Evolutionary conservation across 73 alveolate species (phyloP), one percentile per base, ranked within the genome.

Genomic region (Stentor coeruleus): DNA sequence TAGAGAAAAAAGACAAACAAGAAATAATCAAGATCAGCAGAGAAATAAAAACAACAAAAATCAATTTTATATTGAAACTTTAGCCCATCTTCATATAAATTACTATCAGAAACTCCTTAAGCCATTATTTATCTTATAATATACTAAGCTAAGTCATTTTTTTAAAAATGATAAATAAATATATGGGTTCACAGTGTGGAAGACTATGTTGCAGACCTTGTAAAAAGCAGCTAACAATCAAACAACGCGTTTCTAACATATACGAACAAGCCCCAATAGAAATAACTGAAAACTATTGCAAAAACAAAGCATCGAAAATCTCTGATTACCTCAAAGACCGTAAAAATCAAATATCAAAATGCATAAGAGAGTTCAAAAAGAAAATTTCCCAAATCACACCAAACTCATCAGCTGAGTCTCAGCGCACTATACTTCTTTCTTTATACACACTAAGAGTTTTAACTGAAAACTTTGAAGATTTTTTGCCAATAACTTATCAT

Each of bases 161-260:
- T n/a, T n/a, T n/a, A n/a, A n/a, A n/a, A n/a, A n/a, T n/a, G n/a
- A n/a, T n/a, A n/a, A n/a, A n/a, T n/a, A n/a, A n/a, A n/a, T n/a
- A n/a, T 20, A 66, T 66, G 79, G 79, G 79, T 20, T 66, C 79
- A 28, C 79, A 66, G 79, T 66, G 79, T 31, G n/a, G 79, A 20
- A 66, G 79, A 66, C 79, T 66, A 26, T 20, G n/a, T 33, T 66
- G 79, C 39, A 20, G 79, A 20, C 79, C 79, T 66, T 66, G n/a
- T 33, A 20, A 33, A 26, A 66, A 66, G 39, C 79, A 66, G 37
- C n/a, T 26, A 40, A 66, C 79, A 66, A 20, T 66, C 79, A 20
- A 66, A 33, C 49, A 66, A 20, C n/a, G 37, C n/a, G 39, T 66
- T 31, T 14, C 1, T 14, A 66, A 66, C 33, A 26, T 66, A 20